Evolutionary conservation across 352 stramenopile genomes (phyloP), one percentile per base, ranked within the genome.

Genomic region (Phytopythium helicoides): DNA sequence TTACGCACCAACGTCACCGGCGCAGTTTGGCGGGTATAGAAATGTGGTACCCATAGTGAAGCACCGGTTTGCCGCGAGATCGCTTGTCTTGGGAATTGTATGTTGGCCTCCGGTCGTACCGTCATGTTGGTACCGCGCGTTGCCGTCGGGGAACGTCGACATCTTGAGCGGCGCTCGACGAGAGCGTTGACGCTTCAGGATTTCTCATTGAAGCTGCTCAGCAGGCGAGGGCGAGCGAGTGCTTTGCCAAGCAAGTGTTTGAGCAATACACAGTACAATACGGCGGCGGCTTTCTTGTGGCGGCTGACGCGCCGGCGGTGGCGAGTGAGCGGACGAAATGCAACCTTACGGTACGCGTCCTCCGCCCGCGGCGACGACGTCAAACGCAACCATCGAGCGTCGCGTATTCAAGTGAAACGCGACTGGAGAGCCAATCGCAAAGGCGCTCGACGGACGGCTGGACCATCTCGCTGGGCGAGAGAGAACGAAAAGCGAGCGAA

Each of bases 1-100:
- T 58, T 62, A 89, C 79, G 67, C 76, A 69, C 59, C 66, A 59
- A 62, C 66, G 76, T 89, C 79, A 86, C 58, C 22, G 44, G 36
- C 39, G 11, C 18, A 44, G 28, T 78, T 81, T 82, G 71, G 47
- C 47, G 47, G 52, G 46, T 52, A 59, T 36, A 59, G 68, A 66
- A 60, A 47, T 38, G 39, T 22, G 42, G 28, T 28, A 16, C 4
- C 15, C 25, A n/a, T 1, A 3, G 14, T 33, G 19, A 34, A 33
- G 18, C 31, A 52, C 46, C 28, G 46, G 33, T 19, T 52, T 12
- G 11, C n/a, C n/a, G n/a, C n/a, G n/a, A 21, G 10, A 3, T 11
- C 5, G 21, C 2, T n/a, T 28, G 33, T 23, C 7, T 19, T 2
- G 3, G 16, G 11, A 16, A 6, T 22, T 16, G 26, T 6, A 11